Percentiles rank a stretch among this genome's conserved stretches.
phyloP scores from a whole-genome alignment of 176 grass and related monocot species.

The Pontederia paniculata region DNA sequence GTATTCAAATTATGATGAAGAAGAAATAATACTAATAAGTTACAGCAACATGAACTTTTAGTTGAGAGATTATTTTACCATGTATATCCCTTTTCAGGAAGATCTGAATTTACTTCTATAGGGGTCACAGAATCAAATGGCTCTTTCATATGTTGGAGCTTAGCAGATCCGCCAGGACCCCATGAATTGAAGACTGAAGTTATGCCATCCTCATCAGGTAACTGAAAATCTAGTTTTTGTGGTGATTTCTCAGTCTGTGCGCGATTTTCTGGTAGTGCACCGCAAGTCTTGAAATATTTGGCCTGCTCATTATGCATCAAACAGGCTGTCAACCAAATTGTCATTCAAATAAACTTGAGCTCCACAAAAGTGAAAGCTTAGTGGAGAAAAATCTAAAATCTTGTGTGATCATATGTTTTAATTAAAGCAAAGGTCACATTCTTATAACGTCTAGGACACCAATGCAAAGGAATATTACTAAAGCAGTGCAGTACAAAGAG shows the following conservation, averaged over 20 bases:
- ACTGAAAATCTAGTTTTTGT: slow-evolving; percentile 22
- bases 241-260: slow-evolving; percentile 26
- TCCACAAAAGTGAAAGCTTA: no score
- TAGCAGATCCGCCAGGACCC: slow-evolving; percentile 2
- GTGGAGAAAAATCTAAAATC: no score
- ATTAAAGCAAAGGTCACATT: no score
- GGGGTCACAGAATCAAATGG: slow-evolving; percentile 19
- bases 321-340: no score
- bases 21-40: no score
- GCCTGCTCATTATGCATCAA: slow-evolving; percentile 26
- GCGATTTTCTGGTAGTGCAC: slow-evolving; percentile 34
- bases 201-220: slow-evolving; percentile 20
- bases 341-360: no score
- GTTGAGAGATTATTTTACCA: not conserved
- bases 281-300: slow-evolving; percentile 45
- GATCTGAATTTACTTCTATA: not conserved
- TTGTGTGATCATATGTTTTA: no score
- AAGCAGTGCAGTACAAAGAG: no score
- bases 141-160: slow-evolving; percentile 19
- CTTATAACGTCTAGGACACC: no score
- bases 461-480: no score
- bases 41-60: no score
- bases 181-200: slow-evolving; percentile 6
- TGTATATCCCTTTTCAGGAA: not conserved
- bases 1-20: no score